These are phyloP conservation scores for Knufia petricola DNA, from an alignment of 2,329 filamentous ascomycete species.

Conservation along the genomic window DNA sequence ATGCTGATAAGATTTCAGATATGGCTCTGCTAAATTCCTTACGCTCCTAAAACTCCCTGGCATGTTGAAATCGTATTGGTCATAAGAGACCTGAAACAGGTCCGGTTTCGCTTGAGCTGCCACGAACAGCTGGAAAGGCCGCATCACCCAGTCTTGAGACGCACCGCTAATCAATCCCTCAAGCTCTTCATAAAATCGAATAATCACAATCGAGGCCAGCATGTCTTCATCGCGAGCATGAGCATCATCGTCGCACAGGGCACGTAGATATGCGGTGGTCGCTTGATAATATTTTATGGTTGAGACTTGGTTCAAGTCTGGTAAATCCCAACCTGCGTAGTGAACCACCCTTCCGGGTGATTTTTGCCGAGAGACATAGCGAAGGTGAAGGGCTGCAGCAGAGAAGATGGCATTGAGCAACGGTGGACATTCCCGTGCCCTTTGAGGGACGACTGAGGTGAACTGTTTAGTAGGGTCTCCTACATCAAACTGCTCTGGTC, in stretches of 20 bases:
- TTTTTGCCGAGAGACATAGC: conserved; percentile 5
- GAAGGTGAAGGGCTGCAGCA: conserved; percentile 19
- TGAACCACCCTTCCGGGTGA: conserved; percentile 12
- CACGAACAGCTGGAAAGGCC: conserved; percentile 20
- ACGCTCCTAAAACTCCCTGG: conserved; percentile 6
- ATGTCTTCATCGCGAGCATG: conserved; percentile 42
- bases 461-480: conserved; percentile 21
- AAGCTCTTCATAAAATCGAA: conserved; percentile 50
- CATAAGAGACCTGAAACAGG: conserved; percentile 4
- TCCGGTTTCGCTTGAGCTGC: conserved; percentile 19
- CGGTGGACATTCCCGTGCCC: conserved; percentile 19
- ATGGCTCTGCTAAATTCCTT: conserved; percentile 9
- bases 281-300: conserved; percentile 24
- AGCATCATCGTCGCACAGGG: conserved; percentile 26
- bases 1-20: conserved; percentile 21
- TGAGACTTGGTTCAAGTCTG: conserved; percentile 20
- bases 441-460: conserved; percentile 19
- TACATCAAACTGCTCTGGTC: conserved; percentile 18
- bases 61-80: conserved; percentile 4
- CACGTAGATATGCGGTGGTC: conserved; percentile 25
- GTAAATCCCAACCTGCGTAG: conserved; percentile 17
- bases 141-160: conserved; percentile 19
- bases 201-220: conserved; percentile 47
- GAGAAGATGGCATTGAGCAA: conserved; percentile 23
- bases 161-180: conserved; percentile 37